Percentiles rank a stretch among this genome's conserved stretches.
Evolutionary conservation across 148 eudicot genomes (phyloP).

Genomic region (Drosera capensis): DNA sequence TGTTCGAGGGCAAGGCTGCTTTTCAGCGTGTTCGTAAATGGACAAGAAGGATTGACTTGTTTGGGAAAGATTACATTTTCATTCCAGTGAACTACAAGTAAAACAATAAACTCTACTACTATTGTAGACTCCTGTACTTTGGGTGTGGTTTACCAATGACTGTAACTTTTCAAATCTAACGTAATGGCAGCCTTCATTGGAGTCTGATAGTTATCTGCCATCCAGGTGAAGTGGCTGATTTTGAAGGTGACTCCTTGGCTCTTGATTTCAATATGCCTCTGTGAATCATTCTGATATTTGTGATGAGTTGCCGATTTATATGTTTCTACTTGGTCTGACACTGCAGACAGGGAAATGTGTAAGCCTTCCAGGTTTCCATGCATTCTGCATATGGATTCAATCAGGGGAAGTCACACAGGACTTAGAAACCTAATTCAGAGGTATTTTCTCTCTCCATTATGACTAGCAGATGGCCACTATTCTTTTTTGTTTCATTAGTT

Average conservation of each 20-base stretch:
- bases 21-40: slow-evolving; percentile 96
- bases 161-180: slow-evolving; percentile 3
- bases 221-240: slow-evolving; percentile 60
- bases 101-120: slow-evolving; percentile 10
- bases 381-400: slow-evolving; percentile 92
- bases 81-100: slow-evolving; percentile 94
- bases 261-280: too few species aligned
- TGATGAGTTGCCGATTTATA: background rate
- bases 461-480: too few species aligned
- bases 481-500: too few species aligned
- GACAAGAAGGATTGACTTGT: slow-evolving; percentile 86
- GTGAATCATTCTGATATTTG: too few species aligned
- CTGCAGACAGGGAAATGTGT: slow-evolving; percentile 30
- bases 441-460: slow-evolving; percentile 17
- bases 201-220: slow-evolving; percentile 83
- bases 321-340: slow-evolving; percentile 7
- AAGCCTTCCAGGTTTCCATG: slow-evolving; percentile 59
- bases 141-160: slow-evolving; percentile 6
- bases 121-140: slow-evolving; percentile 1
- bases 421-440: slow-evolving; percentile 72
- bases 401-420: slow-evolving; percentile 73
- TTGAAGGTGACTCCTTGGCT: slow-evolving; percentile 37
- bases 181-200: slow-evolving; percentile 78
- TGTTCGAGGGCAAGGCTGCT: slow-evolving; percentile 72
- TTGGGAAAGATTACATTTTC: slow-evolving; percentile 80